Conservation (phyloP, 2,329 filamentous ascomycete genomes). For the Paraphaeosphaeria sporulosa region DNA sequence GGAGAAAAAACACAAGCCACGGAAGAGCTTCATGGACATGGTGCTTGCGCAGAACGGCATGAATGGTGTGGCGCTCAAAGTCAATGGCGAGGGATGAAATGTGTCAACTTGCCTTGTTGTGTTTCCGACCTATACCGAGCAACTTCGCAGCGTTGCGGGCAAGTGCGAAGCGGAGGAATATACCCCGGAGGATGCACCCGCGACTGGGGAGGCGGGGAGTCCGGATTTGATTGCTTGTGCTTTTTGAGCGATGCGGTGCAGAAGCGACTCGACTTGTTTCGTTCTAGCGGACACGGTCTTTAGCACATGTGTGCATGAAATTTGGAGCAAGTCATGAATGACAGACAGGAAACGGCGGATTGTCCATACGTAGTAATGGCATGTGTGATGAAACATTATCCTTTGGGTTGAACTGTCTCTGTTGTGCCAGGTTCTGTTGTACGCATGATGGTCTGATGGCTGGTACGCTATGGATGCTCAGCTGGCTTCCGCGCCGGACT, state of each 20-base stretch:
- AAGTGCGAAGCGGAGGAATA: neutral
- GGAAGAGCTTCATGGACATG: slow-evolving; percentile 49
- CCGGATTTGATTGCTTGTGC: neutral
- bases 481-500: too few relatives aligned
- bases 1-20: slow-evolving; percentile 40
- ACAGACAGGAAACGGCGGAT: neutral
- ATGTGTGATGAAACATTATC: neutral
- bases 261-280: neutral
- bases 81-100: slow-evolving; percentile 39
- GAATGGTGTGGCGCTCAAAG: slow-evolving; percentile 26
- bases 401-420: neutral
- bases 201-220: neutral
- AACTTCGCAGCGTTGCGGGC: neutral
- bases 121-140: neutral
- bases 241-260: neutral
- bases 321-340: neutral
- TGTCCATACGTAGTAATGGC: neutral
- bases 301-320: neutral
- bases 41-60: slow-evolving; percentile 35
- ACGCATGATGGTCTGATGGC: neutral
- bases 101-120: neutral
- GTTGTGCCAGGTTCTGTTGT: neutral
- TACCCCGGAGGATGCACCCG: neutral
- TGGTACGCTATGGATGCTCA: too few relatives aligned
- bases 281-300: slow-evolving; percentile 5